Evolutionary conservation across 2,329 filamentous ascomycete genomes (phyloP).

Genomic region (Microcyclosporella mali): DNA sequence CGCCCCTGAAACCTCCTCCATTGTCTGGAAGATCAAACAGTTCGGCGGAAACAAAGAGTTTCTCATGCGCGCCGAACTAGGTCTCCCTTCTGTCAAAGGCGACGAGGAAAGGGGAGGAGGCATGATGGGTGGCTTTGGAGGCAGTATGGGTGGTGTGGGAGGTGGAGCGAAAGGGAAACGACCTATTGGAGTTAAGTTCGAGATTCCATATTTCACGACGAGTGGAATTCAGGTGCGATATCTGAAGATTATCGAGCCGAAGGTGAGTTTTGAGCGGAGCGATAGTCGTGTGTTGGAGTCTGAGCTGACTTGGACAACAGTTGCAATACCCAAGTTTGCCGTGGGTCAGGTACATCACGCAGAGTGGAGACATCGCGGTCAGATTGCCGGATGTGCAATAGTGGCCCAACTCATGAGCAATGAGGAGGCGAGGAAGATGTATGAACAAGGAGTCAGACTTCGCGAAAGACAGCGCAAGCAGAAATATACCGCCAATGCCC

Average conservation of each 20-base stretch:
- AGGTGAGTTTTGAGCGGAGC: slow-evolving; percentile 53
- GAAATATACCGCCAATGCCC: background rate
- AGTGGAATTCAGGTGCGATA: slow-evolving; percentile 98
- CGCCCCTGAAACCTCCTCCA: slow-evolving; percentile 91
- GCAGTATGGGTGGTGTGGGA: slow-evolving; percentile 91
- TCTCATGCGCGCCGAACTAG: slow-evolving; percentile 93
- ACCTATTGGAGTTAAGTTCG: slow-evolving; percentile 98
- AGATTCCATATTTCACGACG: slow-evolving; percentile 99
- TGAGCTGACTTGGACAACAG: slow-evolving; percentile 43
- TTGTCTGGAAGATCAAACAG: slow-evolving; percentile 99
- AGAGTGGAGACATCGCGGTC: slow-evolving; percentile 93
- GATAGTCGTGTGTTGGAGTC: background rate
- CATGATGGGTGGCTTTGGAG: slow-evolving; percentile 96
- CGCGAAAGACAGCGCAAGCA: background rate
- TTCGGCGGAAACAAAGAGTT: slow-evolving; percentile 99
- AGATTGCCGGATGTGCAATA: slow-evolving; percentile 71
- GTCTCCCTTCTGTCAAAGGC: slow-evolving; percentile 85
- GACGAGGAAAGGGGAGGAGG: slow-evolving; percentile 85
- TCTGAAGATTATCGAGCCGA: slow-evolving; percentile 97
- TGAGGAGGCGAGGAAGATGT: background rate
- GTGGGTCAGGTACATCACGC: slow-evolving; percentile 98
- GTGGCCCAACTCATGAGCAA: background rate
- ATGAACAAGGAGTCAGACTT: background rate
- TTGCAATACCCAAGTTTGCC: slow-evolving; percentile 96
- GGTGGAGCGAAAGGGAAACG: slow-evolving; percentile 91